Evolutionary conservation across 108 stramenopile species (phyloP), one percentile per base, ranked within the genome.

Genomic region (Nitzschia inconspicua): DNA sequence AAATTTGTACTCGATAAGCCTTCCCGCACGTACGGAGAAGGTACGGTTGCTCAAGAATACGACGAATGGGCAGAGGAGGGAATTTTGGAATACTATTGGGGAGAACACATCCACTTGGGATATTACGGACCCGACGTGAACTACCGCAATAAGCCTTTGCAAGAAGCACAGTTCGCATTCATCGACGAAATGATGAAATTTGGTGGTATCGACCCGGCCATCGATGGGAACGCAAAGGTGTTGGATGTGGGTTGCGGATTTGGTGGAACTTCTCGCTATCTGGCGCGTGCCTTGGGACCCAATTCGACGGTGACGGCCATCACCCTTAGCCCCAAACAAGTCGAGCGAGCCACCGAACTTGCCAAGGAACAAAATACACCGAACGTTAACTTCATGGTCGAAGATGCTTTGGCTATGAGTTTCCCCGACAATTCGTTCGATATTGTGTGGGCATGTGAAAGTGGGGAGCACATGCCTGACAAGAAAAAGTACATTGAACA

Each of bases 71-170:
- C 93, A 5, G 67, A 74, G 70, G 95, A 97, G 44, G 95, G 95
- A n/a, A 97, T 97, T 60, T 73, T 98, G 39, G 97, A 98, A 73
- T 90, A 95, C 62, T 96, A 96, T 70, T 98, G 97, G 97, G 96
- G 97, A 13, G 97, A 98, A 76, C 97, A 98, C 75, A 98, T 98
- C 66, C 97, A 98, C 78, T 73, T 98, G 18, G 97, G 97, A 3
- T 96, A 96, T 73, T 98, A 98, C 66, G 47, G 55, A 6, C 44
- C 55, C 18, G 80, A 70, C 44, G 88, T 85, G 51, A 72, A 87
- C 73, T 94, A 89, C 72, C 84, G 78, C 49, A 84, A 85, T 24
- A 96, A 95, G 82, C 63, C 94, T 60, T 86, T 96, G 49, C 93
- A 89, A 30, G 76, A 94, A 56, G 97, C 97, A 37, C 96, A 96